Evolutionary conservation across 2,329 filamentous ascomycete genomes (phyloP), one percentile per base, ranked within the genome.

Genomic region (Coniella lustricola): DNA sequence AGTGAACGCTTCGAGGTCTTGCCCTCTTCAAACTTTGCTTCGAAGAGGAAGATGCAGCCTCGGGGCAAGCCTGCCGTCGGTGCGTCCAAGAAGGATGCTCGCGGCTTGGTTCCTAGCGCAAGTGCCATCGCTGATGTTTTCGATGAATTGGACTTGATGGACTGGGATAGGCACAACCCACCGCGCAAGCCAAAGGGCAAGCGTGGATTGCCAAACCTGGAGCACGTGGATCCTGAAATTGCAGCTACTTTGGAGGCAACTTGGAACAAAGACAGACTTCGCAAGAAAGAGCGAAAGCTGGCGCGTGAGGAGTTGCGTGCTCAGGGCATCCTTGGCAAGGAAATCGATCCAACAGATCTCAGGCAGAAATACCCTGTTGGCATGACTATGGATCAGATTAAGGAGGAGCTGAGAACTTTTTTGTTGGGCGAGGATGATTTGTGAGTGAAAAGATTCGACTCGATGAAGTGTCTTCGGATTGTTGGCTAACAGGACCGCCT

Each of bases 121-220:
- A 63, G 64, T 18, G 59, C 64, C 31, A 64, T 72, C 54, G 66
- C 68, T 9, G 64, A 82, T 49, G 67, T 66, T 2, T 77, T 81
- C 52, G 81, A 84, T 52, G 85, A 81, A 8, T 84, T 95, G 54
- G 89, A 95, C 60, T 72, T 94, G 38, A 91, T 93, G 84, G 87
- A 95, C 59, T 88, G 86, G 67, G 77, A 86, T 14, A 75, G 82
- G 21, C 88, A 81, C 46, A 64, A 90, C 5, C 77, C 74, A 48
- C 64, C 65, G 38, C 80, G 75, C 53, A 84, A 80, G 59, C 71
- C 76, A 55, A 88, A 86, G 63, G 81, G 79, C 13, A 77, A 78
- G 53, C 51, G 73, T 70, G 39, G 70, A 45, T 64, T 75, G 39
- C 69, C 72, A 4, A 65, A 73, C 13, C 69, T 82, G 47, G 70